These are phyloP conservation scores for Teunomyces pallodes DNA, from an alignment of 805 yeast genomes.

Conservation along the genomic window DNA sequence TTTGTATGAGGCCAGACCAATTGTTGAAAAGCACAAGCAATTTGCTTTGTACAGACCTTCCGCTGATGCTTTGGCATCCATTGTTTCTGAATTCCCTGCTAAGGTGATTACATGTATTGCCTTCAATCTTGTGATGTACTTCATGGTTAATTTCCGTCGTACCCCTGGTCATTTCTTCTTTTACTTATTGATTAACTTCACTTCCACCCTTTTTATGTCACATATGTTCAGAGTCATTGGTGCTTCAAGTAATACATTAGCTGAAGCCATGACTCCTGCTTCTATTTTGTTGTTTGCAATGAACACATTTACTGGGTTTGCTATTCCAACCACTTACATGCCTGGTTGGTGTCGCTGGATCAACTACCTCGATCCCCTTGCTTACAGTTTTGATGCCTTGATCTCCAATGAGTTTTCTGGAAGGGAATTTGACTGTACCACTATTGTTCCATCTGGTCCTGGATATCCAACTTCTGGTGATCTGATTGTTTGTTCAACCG, in stretches of 20 bases:
- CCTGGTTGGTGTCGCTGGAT: constrained; percentile 67
- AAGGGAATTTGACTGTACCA: constrained; percentile 44
- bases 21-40: constrained; percentile 67
- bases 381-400: constrained; percentile 56
- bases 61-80: constrained; percentile 65
- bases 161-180: constrained; percentile 23
- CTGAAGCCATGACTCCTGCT: constrained; percentile 60
- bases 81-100: constrained; percentile 61
- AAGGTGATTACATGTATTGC: constrained; percentile 39
- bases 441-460: constrained; percentile 44
- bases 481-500: constrained; percentile 16
- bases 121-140: constrained; percentile 32
- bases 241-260: constrained; percentile 29
- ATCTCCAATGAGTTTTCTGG: constrained; percentile 57
- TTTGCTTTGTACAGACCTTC: constrained; percentile 74
- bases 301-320: constrained; percentile 56
- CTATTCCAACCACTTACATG: constrained; percentile 54
- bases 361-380: constrained; percentile 57
- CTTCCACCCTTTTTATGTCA: constrained; percentile 30
- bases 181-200: constrained; percentile 19
- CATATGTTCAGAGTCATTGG: constrained; percentile 29
- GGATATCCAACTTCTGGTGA: constrained; percentile 21
- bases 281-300: constrained; percentile 47
- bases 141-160: constrained; percentile 26
- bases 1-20: constrained; percentile 59